phyloP scores from a whole-genome alignment of 1,284 basidiomycete genomes.

The Tremellales sp. region DNA sequence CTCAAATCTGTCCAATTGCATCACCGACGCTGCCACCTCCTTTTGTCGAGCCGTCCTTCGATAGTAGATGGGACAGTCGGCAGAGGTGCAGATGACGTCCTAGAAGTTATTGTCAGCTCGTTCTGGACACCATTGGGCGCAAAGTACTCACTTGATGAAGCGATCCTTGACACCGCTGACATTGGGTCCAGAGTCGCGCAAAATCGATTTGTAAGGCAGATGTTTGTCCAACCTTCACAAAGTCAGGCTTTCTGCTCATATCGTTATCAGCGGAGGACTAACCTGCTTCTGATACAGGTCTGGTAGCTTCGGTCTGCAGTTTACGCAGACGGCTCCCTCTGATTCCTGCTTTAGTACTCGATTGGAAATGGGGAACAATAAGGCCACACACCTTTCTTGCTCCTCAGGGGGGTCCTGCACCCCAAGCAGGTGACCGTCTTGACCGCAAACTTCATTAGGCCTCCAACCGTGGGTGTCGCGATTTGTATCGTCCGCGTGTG shows the following conservation, averaged over 20 bases:
- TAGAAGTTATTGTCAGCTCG: constrained; percentile 39
- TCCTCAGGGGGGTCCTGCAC: constrained; percentile 78
- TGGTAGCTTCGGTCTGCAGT: constrained; percentile 75
- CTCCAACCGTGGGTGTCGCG: constrained; percentile 88
- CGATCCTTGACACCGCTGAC: constrained; percentile 92
- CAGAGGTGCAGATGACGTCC: constrained; percentile 94
- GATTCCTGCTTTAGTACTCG: background rate
- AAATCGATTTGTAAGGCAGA: constrained; percentile 83
- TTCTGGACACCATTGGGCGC: background rate
- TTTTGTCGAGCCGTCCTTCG: constrained; percentile 96
- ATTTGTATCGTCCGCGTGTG: constrained; percentile 91
- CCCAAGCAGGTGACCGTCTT: constrained; percentile 89
- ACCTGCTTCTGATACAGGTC: constrained; percentile 91
- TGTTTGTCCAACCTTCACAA: constrained; percentile 54
- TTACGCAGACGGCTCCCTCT: constrained; percentile 91
- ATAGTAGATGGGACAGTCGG: constrained; percentile 98
- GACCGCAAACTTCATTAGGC: constrained; percentile 94
- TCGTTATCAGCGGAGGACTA: constrained; percentile 8
- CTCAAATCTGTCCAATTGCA: constrained; percentile 77
- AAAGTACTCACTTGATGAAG: constrained; percentile 70
- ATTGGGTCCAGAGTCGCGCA: constrained; percentile 92
- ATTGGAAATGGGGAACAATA: constrained; percentile 9
- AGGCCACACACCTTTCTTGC: constrained; percentile 59
- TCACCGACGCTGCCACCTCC: constrained; percentile 79
- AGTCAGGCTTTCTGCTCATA: background rate